Base-by-base conservation (phyloP, 306 rosid genomes). In the Hylodesmum podocarpum region DNA sequence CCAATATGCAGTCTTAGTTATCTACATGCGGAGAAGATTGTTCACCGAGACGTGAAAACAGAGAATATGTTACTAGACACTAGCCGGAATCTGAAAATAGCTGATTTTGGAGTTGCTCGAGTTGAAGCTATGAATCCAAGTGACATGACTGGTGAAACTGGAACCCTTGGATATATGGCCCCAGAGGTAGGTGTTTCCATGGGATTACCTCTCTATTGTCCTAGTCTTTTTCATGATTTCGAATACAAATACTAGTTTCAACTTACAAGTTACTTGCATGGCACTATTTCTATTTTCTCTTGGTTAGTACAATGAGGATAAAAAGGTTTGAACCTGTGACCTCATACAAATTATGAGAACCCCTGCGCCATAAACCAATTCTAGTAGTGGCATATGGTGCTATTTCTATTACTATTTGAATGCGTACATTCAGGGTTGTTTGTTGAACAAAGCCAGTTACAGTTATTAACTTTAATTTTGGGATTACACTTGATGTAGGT, bases 91-190 rank as follows among this genome's bases (percentile, higher is more conserved):
- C 65, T 93, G 62, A 93, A 93, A 84, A 91, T 93, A 77, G 96
- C 96, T 75, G 98, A 93, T 83, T 93, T 93, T 58, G 98, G 98
- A 2, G 98, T 91, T 81, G 98, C 98, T 65, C 88, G 98, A 7
- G 92, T 93, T 64, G 98, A 93, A 87, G 97, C 98, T 55, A 78
- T 82, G 74, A 93, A 93, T 63, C 97, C 93, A 8, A 50, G 81
- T 75, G 97, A 93, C 46, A 93, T 93, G 98, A 93, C 98, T 0
- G 98, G 98, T 39, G 97, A 93, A 86, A 93, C 98, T 69, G 97
- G 98, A 78, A 93, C 98, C 66, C 93, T 89, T 43, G 92, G 96
- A 47, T 93, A 93, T 77, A 93, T 93, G 98, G 96, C 98, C 10
- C 98, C 98, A 5, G 98, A 93, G 98, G 98, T 93, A 49, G 31